phyloP scores from a whole-genome alignment of 805 yeast genomes.

The Kodamaea laetipori region DNA sequence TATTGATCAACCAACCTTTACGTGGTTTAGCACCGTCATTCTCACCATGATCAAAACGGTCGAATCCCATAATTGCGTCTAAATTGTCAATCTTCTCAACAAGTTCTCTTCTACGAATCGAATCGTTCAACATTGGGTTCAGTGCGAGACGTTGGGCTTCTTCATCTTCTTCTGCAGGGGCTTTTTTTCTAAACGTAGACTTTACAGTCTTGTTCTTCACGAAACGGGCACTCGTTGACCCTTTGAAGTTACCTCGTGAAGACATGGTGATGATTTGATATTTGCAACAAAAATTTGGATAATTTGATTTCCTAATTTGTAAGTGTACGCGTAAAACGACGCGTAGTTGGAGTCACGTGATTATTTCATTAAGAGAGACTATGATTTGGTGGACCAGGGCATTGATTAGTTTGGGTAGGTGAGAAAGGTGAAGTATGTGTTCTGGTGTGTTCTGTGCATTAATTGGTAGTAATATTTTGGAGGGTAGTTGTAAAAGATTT shows the following conservation, averaged over 20 bases:
- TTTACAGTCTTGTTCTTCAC: constrained; percentile 42
- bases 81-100: constrained; percentile 64
- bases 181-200: constrained; percentile 20
- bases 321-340: constrained; percentile 1
- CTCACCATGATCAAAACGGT: constrained; percentile 72
- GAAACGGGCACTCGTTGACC: constrained; percentile 55
- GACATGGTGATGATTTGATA: background rate
- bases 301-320: constrained; percentile 3
- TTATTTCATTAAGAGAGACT: background rate
- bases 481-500: too few species aligned
- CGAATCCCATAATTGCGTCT: constrained; percentile 88
- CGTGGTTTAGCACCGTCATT: constrained; percentile 47
- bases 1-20: constrained; percentile 90
- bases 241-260: constrained; percentile 32
- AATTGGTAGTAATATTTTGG: too few species aligned
- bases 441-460: too few species aligned
- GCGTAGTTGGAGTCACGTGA: background rate
- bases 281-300: background rate
- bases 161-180: constrained; percentile 4
- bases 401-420: too few species aligned
- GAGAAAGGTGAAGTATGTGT: too few species aligned
- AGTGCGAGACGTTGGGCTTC: constrained; percentile 14
- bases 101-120: constrained; percentile 51
- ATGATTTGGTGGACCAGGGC: background rate
- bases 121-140: constrained; percentile 40